phyloP scores from a whole-genome alignment of 257 asterid genomes.

The Petunia secreta region DNA sequence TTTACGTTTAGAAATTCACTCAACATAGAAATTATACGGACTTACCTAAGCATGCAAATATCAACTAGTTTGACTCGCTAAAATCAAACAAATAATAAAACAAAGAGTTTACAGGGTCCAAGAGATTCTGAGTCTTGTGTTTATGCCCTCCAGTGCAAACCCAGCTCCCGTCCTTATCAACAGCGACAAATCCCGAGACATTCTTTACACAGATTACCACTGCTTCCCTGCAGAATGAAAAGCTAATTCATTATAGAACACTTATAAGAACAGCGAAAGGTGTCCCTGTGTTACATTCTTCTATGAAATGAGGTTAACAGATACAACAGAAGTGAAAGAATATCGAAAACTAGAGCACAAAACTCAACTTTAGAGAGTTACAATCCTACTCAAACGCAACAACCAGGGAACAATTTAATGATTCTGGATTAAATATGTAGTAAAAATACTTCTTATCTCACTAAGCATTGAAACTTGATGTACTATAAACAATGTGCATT shows the following conservation, averaged over 20 bases:
- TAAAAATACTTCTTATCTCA: too few species aligned
- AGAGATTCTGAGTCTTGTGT: conserved; percentile 44
- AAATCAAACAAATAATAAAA: background rate
- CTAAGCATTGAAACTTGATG: background rate
- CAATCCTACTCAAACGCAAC: background rate
- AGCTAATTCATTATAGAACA: background rate
- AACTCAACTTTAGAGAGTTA: background rate
- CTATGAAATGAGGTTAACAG: background rate
- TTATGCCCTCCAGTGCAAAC: conserved; percentile 52
- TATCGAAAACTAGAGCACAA: background rate
- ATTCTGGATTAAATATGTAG: too few species aligned
- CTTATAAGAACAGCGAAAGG: too few species aligned
- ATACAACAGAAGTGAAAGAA: background rate
- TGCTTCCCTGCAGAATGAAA: conserved; percentile 56
- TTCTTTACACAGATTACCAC: conserved; percentile 63
- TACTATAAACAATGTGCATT: background rate
- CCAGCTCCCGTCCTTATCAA: conserved; percentile 77
- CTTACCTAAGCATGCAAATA: background rate
- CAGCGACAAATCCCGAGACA: conserved; percentile 61
- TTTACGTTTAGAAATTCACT: background rate
- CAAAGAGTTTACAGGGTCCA: conserved; percentile 59
- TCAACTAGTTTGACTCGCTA: background rate
- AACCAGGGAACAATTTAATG: too few species aligned
- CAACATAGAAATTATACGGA: background rate
- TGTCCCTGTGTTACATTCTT: background rate